Evolutionary conservation across 208 protist species (phyloP), one percentile per base, ranked within the genome.

Genomic region (Naegleria gruberi): DNA sequence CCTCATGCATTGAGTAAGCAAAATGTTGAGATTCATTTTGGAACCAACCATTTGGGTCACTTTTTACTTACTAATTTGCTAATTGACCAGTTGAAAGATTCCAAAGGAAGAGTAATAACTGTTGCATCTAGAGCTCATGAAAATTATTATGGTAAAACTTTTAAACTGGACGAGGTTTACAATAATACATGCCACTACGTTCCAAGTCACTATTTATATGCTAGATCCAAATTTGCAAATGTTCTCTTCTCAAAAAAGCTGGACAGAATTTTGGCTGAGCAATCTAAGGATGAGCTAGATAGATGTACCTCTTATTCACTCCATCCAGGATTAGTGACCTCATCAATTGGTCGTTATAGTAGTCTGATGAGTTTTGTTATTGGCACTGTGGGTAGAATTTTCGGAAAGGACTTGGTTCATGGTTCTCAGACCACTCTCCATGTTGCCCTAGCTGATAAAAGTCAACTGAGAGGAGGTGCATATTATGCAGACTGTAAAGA

Each of bases 401-500:
- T 84, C 44, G 41, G 12, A 44, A 84, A 84, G 44, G 44, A n/a
- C 4, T 37, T 37, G 0, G 12, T 40, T 6, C 17, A 84, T 46
- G 81, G 81, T 34, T n/a, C 81, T 30, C 81, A 84, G 17, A 84
- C 81, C 4, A 45, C 81, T 0, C 44, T 84, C 0, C 44, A 45
- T 84, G 10, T 7, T 46, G 81, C 40, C n/a, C 30, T 84, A 26
- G 12, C 10, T 7, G 74, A 82, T 41, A 7, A 42, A 43, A 44
- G 44, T 1, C 12, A 84, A 40, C 0, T 84, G 17, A 15, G 17
- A 44, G 41, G 41, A 44, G 81, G 81, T 34, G 34, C 30, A 23
- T 84, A 84, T 84, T 84, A 45, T 41, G 81, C 81, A 4, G 81
- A 84, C 44, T 84, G 81, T 84, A 84, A 84, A 45, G 81, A 40